Base-by-base conservation (phyloP, 176 grass and related monocot species). In the Areca catechu region DNA sequence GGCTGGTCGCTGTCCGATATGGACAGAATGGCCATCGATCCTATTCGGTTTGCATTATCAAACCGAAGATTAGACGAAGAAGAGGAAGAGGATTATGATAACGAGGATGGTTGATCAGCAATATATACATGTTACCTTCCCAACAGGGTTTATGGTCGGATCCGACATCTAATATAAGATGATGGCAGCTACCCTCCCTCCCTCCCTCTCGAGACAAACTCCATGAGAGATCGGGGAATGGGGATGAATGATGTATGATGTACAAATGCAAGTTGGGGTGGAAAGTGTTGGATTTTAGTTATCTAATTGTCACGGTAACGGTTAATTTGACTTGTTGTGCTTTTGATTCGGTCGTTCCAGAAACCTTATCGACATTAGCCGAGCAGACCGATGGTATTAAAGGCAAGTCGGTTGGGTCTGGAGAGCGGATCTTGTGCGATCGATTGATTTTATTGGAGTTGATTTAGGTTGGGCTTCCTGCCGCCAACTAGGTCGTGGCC, bases 31-130 rank as follows among this genome's bases (percentile, higher is more conserved):
- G 60, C 37, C 20, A 55, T 84, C 68, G 86, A 85, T 53, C 74
- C 86, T 4, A 20, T 82, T 18, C 86, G 82, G 50, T 85, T 75
- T 78, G 81, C 71, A 16, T 64, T 81, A 59, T 79, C 71, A 0
- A 66, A 78, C 62, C 57, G 48, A 78, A 81, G 15, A 37, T 66
- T 82, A 64, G 81, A 60, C 9, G 67, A 81, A 51, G 67, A 81
- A 51, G 76, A 83, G 7, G 86, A 89, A 12, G 81, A 89, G 43
- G 86, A 85, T 62, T 89, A 89, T 79, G 81, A 89, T 66, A 81
- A 78, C 43, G 86, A 85, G 62, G 81, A 81, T 60, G 56, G 69
- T 56, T 52, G 9, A 74, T 19, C n/a, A 56, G n/a, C 37, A n/a
- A n/a, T n/a, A 34, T 66, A 66, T 20, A 23, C 24, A 17, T 34